phyloP scores from a whole-genome alignment of 2,329 filamentous ascomycete species.

The Colletotrichum tabaci region DNA sequence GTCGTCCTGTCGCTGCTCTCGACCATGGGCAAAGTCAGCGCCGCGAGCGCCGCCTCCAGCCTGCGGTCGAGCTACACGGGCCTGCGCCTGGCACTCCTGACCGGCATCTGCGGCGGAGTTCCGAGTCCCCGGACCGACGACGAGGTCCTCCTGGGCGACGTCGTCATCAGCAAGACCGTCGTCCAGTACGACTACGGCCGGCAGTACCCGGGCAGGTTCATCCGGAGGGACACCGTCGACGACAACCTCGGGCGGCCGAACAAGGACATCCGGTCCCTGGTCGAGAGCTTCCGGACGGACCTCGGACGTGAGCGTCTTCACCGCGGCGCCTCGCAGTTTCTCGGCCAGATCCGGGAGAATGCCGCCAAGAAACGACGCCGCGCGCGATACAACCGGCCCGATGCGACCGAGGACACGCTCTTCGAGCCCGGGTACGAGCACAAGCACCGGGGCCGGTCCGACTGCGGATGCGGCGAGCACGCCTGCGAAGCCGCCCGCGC shows the following conservation, averaged over 20 bases:
- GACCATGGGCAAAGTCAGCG: constrained; percentile 48
- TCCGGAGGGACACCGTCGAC: constrained; percentile 46
- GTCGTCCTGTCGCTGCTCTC: constrained; percentile 50
- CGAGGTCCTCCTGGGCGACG: constrained; percentile 52
- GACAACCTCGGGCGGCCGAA: constrained; percentile 47
- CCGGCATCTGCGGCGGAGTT: constrained; percentile 58
- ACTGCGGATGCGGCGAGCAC: constrained; percentile 11
- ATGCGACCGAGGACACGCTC: constrained; percentile 48
- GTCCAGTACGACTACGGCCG: constrained; percentile 50
- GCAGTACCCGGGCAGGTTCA: constrained; percentile 46
- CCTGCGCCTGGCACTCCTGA: constrained; percentile 53
- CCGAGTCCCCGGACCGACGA: constrained; percentile 38
- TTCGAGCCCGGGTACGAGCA: constrained; percentile 51
- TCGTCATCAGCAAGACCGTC: constrained; percentile 50
- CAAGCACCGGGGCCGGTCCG: constrained; percentile 46
- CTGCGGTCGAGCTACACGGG: constrained; percentile 53
- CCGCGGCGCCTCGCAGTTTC: not conserved
- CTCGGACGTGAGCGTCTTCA: constrained; percentile 41
- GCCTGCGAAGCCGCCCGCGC: constrained; percentile 44
- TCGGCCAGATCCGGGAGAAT: not conserved
- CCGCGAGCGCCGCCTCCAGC: constrained; percentile 46
- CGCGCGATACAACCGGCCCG: constrained; percentile 48
- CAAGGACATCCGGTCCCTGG: constrained; percentile 48
- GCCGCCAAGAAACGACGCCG: not conserved
- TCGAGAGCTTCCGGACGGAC: constrained; percentile 37